Evolutionary conservation across 345 rosid species (phyloP).

Genomic region (Salix udensis): DNA sequence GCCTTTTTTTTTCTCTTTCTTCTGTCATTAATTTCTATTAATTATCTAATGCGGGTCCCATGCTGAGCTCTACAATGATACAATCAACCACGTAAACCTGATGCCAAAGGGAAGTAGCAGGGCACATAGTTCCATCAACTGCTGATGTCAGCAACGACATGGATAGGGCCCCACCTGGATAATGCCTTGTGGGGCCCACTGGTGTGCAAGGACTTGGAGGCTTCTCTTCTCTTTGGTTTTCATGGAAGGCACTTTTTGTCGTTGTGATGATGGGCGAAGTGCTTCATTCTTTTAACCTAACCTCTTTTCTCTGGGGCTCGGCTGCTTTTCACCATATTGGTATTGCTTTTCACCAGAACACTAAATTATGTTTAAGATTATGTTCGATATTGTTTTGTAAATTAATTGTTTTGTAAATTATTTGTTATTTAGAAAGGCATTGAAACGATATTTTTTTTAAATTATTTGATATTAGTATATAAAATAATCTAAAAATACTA

Average conservation of each 20-base stretch:
- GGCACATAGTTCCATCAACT: background rate
- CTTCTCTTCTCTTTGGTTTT: background rate
- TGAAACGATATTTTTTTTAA: no score
- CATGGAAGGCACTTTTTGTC: background rate
- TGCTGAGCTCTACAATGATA: background rate
- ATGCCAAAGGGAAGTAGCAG: background rate
- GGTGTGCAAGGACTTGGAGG: constrained; percentile 3
- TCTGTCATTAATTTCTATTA: background rate
- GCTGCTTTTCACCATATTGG: background rate
- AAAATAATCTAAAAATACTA: no score
- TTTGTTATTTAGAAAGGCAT: no score
- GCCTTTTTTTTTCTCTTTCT: background rate
- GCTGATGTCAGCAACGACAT: constrained; percentile 18
- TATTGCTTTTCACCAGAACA: background rate
- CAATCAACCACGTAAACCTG: background rate
- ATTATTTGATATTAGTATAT: no score
- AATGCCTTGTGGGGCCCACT: constrained; percentile 14
- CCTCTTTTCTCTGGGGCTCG: background rate
- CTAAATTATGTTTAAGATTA: no score
- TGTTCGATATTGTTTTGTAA: no score
- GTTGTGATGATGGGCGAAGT: background rate
- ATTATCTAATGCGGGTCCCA: constrained; percentile 17
- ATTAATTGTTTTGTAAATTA: no score
- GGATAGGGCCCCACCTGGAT: constrained; percentile 2
- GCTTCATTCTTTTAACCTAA: background rate